Base-by-base conservation (phyloP, 345 rosid species). In the Odontarrhena argentea region DNA sequence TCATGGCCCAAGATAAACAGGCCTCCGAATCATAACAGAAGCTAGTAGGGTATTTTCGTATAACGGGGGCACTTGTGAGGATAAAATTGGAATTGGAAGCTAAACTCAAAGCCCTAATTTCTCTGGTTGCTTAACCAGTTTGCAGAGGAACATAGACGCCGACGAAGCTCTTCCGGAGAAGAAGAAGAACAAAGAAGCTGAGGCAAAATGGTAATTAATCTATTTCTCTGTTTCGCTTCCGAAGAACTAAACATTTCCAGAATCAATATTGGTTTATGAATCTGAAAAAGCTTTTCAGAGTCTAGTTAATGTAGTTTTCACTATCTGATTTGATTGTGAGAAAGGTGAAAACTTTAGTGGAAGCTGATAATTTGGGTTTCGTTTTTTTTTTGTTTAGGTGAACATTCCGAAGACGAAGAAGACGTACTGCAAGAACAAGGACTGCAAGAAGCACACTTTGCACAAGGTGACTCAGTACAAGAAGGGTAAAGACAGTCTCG, bases 381-480 rank as follows among this genome's bases (percentile, higher is more conserved):
- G 36, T 46, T 24, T 47, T 24, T 9, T 24, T 13, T 13, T 38
- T 8, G 4, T 32, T 38, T 65, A 90, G 97, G 97, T 90, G 80
- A 90, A 90, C 63, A 83, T 87, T 60, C 95, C 97, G 0, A 90
- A 90, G 78, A 90, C 95, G 0, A 90, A 90, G 95, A 90, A 90
- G 69, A 87, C 93, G 0, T 85, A 85, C 76, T 87, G 93, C 61
- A 87, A 82, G 78, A 89, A 74, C 85, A 89, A 89, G 89, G 89
- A 84, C 44, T 87, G 96, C 85, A 89, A 71, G 67, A 87, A 87
- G 85, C 96, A 89, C 82, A 87, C 96, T 56, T 70, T 89, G 78
- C 96, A 89, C 71, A 89, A 89, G 85, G 96, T 89, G 1, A 89
- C 96, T 0, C 96, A 89, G 54, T 89, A 89, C 77, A 89, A 85